phyloP scores from a whole-genome alignment of 441 rosid species.

The Jatropha podagrica region DNA sequence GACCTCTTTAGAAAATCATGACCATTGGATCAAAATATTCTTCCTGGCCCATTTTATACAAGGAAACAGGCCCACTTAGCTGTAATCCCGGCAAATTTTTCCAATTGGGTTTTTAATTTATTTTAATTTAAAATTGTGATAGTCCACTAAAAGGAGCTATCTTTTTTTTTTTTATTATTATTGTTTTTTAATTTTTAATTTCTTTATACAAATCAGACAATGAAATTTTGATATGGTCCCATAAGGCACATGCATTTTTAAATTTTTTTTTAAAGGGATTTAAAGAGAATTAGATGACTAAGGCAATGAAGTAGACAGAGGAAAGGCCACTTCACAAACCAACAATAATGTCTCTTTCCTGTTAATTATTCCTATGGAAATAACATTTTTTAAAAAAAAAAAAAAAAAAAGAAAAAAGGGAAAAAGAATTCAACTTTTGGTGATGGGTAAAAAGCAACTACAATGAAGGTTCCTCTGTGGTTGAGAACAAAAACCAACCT shows the following conservation, averaged over 20 bases:
- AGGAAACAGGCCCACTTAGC: conserved; percentile 8
- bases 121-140: background rate
- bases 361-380: background rate
- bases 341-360: conserved; percentile 27
- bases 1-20: conserved; percentile 4
- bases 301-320: conserved; percentile 31
- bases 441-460: conserved; percentile 20
- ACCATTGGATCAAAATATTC: conserved; percentile 27
- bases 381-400: background rate
- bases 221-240: conserved; percentile 20
- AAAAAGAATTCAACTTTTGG: background rate
- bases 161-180: background rate
- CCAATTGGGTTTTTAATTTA: background rate
- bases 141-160: conserved; percentile 9
- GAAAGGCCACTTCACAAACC: conserved; percentile 31
- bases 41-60: background rate
- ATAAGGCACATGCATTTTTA: conserved; percentile 7
- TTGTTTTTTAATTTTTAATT: too few species aligned
- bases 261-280: background rate
- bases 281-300: conserved; percentile 21
- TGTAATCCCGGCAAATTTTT: background rate
- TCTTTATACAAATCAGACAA: conserved; percentile 8
- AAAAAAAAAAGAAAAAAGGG: background rate
- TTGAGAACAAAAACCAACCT: conserved; percentile 18
- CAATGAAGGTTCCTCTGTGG: conserved; percentile 22